phyloP scores from a whole-genome alignment of 2,329 filamentous ascomycete species.

The Aspergillus quadrilineatus region DNA sequence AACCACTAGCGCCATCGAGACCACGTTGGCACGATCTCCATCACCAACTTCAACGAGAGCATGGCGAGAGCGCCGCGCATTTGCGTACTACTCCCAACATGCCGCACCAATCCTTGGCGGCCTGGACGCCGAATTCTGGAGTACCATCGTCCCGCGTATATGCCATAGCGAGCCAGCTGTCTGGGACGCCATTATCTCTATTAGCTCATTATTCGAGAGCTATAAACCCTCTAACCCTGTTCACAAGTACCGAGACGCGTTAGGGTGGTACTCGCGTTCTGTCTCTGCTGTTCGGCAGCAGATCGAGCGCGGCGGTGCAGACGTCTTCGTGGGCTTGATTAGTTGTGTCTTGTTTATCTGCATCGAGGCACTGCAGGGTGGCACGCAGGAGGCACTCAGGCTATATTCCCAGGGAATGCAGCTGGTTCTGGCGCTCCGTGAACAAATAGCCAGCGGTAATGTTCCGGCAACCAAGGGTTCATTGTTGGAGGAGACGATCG shows the following conservation, averaged over 20 bases:
- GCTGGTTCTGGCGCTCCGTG: conserved; percentile 25
- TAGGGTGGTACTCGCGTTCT: conserved; percentile 36
- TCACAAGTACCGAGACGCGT: conserved; percentile 27
- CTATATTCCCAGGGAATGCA: conserved; percentile 29
- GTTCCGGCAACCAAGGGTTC: conserved; percentile 18
- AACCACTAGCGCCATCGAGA: conserved; percentile 3
- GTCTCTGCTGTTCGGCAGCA: conserved; percentile 26
- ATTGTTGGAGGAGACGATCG: conserved; percentile 28
- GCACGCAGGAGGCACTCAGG: conserved; percentile 23
- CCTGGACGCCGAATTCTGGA: conserved; percentile 39
- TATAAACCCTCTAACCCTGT: conserved; percentile 17
- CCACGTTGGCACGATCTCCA: conserved; percentile 21
- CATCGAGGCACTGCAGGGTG: conserved; percentile 30
- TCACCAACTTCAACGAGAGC: conserved; percentile 26
- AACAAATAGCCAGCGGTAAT: conserved; percentile 13
- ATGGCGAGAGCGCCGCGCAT: conserved; percentile 38
- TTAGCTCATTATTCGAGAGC: conserved; percentile 38
- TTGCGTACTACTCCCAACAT: conserved; percentile 39
- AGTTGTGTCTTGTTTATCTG: conserved; percentile 37
- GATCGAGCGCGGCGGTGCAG: conserved; percentile 23
- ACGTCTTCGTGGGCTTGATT: conserved; percentile 30
- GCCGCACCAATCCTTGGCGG: conserved; percentile 32
- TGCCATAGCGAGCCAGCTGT: conserved; percentile 38
- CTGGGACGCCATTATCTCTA: conserved; percentile 40
- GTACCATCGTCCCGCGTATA: conserved; percentile 35